A percentile compares a stretch with the other conserved stretches of the same genome.
Conservation (phyloP, 805 yeast species). For the Starmerella vaccinii region DNA sequence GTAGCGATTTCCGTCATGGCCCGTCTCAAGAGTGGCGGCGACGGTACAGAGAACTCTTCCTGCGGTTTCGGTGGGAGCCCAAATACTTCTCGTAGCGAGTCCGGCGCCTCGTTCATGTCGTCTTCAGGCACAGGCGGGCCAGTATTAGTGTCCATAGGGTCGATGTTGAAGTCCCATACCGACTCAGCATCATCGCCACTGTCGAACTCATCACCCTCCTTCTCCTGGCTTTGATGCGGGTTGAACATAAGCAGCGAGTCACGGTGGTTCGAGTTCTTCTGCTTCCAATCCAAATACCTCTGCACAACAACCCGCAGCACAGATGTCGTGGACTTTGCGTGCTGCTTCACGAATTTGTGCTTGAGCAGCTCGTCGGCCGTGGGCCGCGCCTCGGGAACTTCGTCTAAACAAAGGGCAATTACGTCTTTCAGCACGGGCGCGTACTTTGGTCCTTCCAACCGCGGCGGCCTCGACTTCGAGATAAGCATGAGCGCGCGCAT, state of each 20-base stretch:
- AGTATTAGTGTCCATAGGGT: not conserved
- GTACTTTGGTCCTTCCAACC: constrained; percentile 83
- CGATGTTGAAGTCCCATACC: constrained; percentile 28
- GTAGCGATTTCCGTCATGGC: constrained; percentile 5
- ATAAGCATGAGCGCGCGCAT: constrained; percentile 89
- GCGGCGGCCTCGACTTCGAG: constrained; percentile 86
- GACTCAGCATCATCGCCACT: constrained; percentile 22
- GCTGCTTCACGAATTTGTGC: constrained; percentile 57
- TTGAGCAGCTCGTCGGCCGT: constrained; percentile 74
- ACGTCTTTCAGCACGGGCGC: constrained; percentile 70
- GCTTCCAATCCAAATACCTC: constrained; percentile 43
- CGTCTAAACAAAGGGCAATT: constrained; percentile 86
- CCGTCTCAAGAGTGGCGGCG: constrained; percentile 9
- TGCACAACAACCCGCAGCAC: constrained; percentile 64
- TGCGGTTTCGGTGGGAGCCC: constrained; percentile 39
- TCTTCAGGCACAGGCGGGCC: not conserved
- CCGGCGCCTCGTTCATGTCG: constrained; percentile 48
- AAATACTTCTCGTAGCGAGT: constrained; percentile 59
- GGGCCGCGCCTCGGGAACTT: constrained; percentile 80
- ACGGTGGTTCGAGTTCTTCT: constrained; percentile 40
- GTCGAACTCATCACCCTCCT: constrained; percentile 25
- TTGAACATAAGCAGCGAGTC: constrained; percentile 32
- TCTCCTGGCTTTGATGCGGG: constrained; percentile 20
- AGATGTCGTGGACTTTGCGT: constrained; percentile 50
- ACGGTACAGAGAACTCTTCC: constrained; percentile 26